These are phyloP conservation scores for Elsinoe batatas DNA, from an alignment of 2,329 filamentous ascomycete genomes.

Conservation along the genomic window DNA sequence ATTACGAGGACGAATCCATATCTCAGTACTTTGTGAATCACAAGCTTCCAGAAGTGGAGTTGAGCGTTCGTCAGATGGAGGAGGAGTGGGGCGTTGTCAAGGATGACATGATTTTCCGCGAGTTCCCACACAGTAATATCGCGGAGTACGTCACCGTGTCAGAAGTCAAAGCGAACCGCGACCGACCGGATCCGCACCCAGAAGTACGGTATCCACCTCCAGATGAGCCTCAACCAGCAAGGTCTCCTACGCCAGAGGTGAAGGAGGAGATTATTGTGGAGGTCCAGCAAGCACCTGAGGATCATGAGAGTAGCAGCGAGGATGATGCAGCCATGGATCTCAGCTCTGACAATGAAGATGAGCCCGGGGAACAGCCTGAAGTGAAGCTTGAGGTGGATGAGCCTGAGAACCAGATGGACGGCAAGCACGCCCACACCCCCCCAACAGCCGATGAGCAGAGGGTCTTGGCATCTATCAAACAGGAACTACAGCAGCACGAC, in stretches of 20 bases:
- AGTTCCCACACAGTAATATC: conserved; percentile 31
- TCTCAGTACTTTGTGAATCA: conserved; percentile 41
- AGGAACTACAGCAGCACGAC: not conserved
- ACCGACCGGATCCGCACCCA: conserved; percentile 26
- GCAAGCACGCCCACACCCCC: too few relatives aligned
- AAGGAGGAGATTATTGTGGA: conserved; percentile 21
- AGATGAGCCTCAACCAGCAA: not conserved
- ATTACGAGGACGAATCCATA: conserved; percentile 36
- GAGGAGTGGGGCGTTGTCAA: conserved; percentile 41
- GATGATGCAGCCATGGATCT: conserved; percentile 18
- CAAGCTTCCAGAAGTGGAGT: conserved; percentile 34
- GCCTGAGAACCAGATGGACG: too few relatives aligned
- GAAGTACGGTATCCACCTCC: conserved; percentile 12
- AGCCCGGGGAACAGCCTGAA: not conserved
- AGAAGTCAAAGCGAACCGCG: conserved; percentile 33
- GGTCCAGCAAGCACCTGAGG: conserved; percentile 20
- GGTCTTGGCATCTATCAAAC: not conserved
- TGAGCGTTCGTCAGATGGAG: conserved; percentile 39
- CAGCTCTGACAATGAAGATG: conserved; percentile 14
- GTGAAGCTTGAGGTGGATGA: not conserved
- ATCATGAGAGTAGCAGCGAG: conserved; percentile 3
- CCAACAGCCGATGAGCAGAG: not conserved
- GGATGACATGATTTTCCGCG: conserved; percentile 41
- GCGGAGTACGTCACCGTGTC: conserved; percentile 34
- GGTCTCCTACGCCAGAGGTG: conserved; percentile 16